A percentile compares a stretch with the other conserved stretches of the same genome.
phyloP scores from a whole-genome alignment of 163 green algal species.

The Chlorella variabilis region DNA sequence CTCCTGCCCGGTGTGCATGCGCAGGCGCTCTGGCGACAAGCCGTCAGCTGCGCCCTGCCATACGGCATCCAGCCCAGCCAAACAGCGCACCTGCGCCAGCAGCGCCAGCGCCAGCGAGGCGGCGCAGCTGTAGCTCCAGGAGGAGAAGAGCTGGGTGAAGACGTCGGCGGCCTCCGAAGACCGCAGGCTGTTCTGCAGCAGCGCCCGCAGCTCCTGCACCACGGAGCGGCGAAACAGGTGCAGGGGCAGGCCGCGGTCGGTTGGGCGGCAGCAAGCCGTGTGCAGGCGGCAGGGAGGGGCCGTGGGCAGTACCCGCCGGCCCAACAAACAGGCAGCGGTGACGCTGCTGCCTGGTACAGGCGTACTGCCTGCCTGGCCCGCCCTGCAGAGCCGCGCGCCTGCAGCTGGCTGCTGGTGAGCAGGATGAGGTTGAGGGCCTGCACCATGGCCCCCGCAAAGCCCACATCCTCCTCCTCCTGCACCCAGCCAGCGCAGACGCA shows the following conservation, averaged over 20 bases:
- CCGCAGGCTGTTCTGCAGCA: slow-evolving; percentile 53
- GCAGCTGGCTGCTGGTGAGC: slow-evolving; percentile 87
- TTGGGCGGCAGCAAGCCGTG: too few relatives aligned
- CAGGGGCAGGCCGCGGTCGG: too few relatives aligned
- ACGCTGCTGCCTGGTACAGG: background rate
- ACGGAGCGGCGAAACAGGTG: too few relatives aligned
- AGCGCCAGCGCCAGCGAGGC: slow-evolving; percentile 86
- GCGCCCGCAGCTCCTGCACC: slow-evolving; percentile 37
- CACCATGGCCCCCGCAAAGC: slow-evolving; percentile 88
- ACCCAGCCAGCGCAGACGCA: background rate
- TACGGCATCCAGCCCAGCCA: too few relatives aligned
- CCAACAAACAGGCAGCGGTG: background rate
- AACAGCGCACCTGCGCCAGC: slow-evolving; percentile 75
- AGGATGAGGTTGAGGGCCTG: slow-evolving; percentile 96
- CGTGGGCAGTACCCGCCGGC: background rate
- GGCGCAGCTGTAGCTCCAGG: slow-evolving; percentile 82
- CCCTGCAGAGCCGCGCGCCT: too few relatives aligned
- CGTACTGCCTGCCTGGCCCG: background rate
- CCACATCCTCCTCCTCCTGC: slow-evolving; percentile 77
- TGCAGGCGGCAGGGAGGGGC: slow-evolving; percentile 34
- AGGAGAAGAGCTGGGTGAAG: slow-evolving; percentile 80
- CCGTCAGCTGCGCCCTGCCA: too few relatives aligned
- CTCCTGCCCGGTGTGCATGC: too few relatives aligned
- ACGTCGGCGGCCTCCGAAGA: slow-evolving; percentile 60
- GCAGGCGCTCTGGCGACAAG: too few relatives aligned